phyloP scores from a whole-genome alignment of 805 yeast genomes.

The Ogataea degrootiae region DNA sequence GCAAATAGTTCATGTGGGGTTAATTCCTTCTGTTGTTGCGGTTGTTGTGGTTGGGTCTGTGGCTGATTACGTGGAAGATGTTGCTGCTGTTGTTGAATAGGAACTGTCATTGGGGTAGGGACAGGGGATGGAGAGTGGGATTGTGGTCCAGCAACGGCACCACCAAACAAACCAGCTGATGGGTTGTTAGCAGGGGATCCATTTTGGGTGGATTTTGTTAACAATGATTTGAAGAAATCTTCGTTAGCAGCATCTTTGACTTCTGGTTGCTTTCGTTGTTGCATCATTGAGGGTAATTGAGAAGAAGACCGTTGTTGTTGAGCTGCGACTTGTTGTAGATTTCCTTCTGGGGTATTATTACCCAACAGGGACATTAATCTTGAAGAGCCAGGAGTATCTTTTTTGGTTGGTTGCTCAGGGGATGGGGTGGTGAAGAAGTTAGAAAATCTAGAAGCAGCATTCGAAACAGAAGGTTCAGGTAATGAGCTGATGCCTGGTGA shows the following conservation, averaged over 20 bases:
- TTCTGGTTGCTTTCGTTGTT: neutral
- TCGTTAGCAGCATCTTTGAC: conserved; percentile 9
- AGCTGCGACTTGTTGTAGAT: too few species aligned
- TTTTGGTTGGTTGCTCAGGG: conserved; percentile 23
- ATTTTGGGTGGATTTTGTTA: conserved; percentile 28
- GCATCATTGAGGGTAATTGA: neutral
- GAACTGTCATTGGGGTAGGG: neutral
- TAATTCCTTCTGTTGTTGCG: neutral
- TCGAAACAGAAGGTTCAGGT: conserved; percentile 2
- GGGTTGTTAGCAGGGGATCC: neutral
- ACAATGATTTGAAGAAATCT: conserved; percentile 45
- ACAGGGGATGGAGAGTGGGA: too few species aligned
- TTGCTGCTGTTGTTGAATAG: conserved; percentile 4
- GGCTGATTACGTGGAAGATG: conserved; percentile 4
- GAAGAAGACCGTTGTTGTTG: neutral
- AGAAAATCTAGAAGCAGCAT: conserved; percentile 19
- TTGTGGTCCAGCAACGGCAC: neutral
- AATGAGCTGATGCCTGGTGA: neutral
- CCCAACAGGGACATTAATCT: conserved; percentile 34
- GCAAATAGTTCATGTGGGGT: neutral
- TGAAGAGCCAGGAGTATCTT: conserved; percentile 36
- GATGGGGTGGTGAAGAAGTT: conserved; percentile 19
- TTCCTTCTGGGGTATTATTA: neutral
- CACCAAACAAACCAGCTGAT: neutral
- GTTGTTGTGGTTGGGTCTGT: conserved; percentile 3